Evolutionary conservation across 768 basidiomycete species (phyloP).

Genomic region (Leccinum variicolor): DNA sequence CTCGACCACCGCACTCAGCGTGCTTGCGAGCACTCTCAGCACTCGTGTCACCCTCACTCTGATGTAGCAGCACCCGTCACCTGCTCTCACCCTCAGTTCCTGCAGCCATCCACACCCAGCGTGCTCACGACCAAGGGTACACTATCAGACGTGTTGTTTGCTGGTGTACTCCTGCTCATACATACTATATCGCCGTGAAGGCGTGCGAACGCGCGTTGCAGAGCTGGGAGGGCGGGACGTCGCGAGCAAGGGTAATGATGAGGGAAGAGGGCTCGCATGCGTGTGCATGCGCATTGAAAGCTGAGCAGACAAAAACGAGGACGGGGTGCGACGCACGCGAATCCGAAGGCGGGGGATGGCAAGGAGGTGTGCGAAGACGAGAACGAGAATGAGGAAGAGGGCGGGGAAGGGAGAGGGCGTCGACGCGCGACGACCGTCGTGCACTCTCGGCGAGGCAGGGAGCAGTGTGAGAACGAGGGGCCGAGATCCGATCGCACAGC

Average conservation of each 20-base stretch:
- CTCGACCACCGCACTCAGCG: neutral
- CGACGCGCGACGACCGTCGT: too few relatives aligned
- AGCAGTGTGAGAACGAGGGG: too few relatives aligned
- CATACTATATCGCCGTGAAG: neutral
- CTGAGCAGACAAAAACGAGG: too few relatives aligned
- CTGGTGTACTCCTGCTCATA: neutral
- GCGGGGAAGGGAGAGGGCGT: neutral
- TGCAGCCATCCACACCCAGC: neutral
- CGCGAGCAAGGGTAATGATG: neutral
- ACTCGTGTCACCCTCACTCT: neutral
- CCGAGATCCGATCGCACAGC: too few relatives aligned
- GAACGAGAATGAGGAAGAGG: neutral
- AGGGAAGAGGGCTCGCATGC: neutral
- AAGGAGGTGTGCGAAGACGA: too few relatives aligned
- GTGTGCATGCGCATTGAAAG: neutral
- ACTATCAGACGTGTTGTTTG: neutral
- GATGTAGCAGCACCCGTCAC: too few relatives aligned
- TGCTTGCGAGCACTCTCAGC: neutral
- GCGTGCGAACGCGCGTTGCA: neutral
- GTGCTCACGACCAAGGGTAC: neutral
- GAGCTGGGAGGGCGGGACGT: neutral
- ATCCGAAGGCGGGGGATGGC: too few relatives aligned
- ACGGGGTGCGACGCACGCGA: too few relatives aligned
- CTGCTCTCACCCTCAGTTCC: neutral
- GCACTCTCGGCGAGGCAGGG: too few relatives aligned